Conservation (phyloP, 306 rosid genomes). For the Clitoria ternatea region DNA sequence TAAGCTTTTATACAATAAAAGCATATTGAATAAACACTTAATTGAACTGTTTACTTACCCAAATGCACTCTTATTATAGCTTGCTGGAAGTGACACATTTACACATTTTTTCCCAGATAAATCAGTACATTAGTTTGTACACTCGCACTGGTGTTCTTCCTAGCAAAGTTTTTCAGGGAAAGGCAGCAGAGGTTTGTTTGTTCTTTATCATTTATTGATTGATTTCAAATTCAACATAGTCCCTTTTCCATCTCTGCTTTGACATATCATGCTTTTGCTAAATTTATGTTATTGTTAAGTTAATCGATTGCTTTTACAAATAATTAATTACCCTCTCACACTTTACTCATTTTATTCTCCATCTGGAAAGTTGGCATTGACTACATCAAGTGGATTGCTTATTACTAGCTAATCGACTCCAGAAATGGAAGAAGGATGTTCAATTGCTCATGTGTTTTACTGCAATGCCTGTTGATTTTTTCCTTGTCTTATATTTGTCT, state of each 20-base stretch:
- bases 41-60: too few relatives aligned
- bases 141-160: constrained; percentile 70
- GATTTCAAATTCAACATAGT: background rate
- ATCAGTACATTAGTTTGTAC: constrained; percentile 74
- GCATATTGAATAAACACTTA: too few relatives aligned
- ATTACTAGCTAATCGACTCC: too few relatives aligned
- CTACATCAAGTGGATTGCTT: background rate
- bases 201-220: constrained; percentile 6
- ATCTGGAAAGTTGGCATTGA: background rate
- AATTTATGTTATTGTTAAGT: background rate
- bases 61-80: too few relatives aligned
- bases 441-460: background rate
- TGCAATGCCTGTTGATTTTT: background rate
- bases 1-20: too few relatives aligned
- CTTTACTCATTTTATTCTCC: background rate
- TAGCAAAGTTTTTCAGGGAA: constrained; percentile 73
- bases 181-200: constrained; percentile 68
- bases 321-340: background rate
- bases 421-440: constrained; percentile 9
- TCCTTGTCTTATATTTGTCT: constrained; percentile 10
- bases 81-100: background rate
- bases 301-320: background rate
- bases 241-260: background rate
- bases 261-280: background rate
- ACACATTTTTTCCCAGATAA: constrained; percentile 47